Percentiles rank a stretch among this genome's conserved stretches.
phyloP scores from a whole-genome alignment of 1,139 yeast species.

The Taphrina populina region DNA sequence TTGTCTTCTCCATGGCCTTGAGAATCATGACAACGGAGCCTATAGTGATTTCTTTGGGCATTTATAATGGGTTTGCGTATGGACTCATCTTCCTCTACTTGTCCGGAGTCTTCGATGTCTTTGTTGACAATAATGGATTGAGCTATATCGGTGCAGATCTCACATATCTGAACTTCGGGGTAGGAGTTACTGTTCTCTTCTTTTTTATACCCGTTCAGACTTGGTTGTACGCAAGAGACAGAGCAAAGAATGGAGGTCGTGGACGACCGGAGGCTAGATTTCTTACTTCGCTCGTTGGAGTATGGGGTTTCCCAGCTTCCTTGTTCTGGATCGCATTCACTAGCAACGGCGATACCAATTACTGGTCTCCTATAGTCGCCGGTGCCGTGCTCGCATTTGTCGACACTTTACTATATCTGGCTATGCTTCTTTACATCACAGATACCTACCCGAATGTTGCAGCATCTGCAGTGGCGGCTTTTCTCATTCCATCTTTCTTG shows the following conservation, averaged over 20 bases:
- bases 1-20: conserved; percentile 47
- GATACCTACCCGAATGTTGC: conserved; percentile 57
- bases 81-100: conserved; percentile 57
- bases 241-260: conserved; percentile 20
- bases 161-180: conserved; percentile 33
- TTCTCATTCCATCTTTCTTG: conserved; percentile 32
- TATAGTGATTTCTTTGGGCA: conserved; percentile 75
- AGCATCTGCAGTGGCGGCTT: conserved; percentile 68
- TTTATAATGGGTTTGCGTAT: conserved; percentile 83
- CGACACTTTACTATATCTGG: conserved; percentile 44
- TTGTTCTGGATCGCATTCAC: conserved; percentile 41
- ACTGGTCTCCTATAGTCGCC: conserved; percentile 38
- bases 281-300: conserved; percentile 17
- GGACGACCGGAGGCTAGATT: conserved; percentile 35
- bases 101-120: conserved; percentile 33
- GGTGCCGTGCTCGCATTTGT: conserved; percentile 39
- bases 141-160: conserved; percentile 29
- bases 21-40: conserved; percentile 74
- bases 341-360: conserved; percentile 34
- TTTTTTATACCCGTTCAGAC: conserved; percentile 41
- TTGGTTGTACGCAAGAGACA: conserved; percentile 29
- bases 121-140: conserved; percentile 30
- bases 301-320: conserved; percentile 33
- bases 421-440: conserved; percentile 54
- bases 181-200: conserved; percentile 32